Evolutionary conservation across 306 rosid species (phyloP), one percentile per base, ranked within the genome.

Genomic region (Senna siamea): DNA sequence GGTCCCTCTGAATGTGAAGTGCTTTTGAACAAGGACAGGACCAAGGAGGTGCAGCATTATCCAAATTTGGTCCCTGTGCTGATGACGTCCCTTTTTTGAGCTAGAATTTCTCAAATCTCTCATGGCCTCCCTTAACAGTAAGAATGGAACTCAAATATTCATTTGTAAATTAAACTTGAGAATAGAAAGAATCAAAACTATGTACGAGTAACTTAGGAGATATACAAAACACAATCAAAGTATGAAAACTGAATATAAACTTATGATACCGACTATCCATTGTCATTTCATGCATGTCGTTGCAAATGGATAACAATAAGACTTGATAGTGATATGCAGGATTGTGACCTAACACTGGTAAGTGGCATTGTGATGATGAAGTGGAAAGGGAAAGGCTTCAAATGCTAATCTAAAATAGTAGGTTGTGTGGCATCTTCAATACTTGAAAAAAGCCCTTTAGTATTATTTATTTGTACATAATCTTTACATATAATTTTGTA

Each of bases 281-380:
- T 20, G 70, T 65, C 53, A 15, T 20, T 65, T 22, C 6, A 12
- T 22, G 30, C 30, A 26, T 26, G 69, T 40, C 53, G 20, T 26
- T 44, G 56, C 6, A 4, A 23, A 66, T 23, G 55, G 14, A 41
- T 66, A 4, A 66, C 71, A 66, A 5, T 3, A 14, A 17, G 20
- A 17, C 5, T 66, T 8, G 55, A 66, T 44, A 54, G 22, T 65
- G 70, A 43, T 23, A 8, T 6, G 55, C 40, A 65, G 43, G 70
- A 65, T 41, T 52, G 53, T 64, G 52, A 64, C 69, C 35, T 20
- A 20, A 64, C 53, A 41, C 1, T 5, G 47, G 51, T 10, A 6
- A 41, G 32, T 40, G 51, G 11, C 69, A 40, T n/a, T 62, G 9
- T 62, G 50, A 9, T 19, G 26, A 62, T 18, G 30, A 62, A 17